Evolutionary conservation across 345 rosid species (phyloP), one percentile per base, ranked within the genome.

Genomic region (Hibiscus trionum): DNA sequence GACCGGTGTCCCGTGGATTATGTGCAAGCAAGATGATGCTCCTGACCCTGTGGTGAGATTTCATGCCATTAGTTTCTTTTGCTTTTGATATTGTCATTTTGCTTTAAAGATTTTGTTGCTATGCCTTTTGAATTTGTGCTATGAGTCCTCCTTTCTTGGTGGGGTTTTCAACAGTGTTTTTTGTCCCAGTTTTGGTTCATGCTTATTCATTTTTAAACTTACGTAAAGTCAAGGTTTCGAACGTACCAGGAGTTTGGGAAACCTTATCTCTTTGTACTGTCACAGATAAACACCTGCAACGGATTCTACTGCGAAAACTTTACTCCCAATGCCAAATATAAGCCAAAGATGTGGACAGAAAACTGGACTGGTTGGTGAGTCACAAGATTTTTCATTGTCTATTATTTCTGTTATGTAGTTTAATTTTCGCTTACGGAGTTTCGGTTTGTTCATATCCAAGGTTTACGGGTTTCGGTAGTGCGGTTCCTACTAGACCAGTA

Each of bases 1-100:
- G 10, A 92, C 97, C 1, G 97, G 97, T 21, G 99, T 95, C 73
- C 99, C 99, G 59, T 95, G 99, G 99, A 76, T 95, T 80, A 95
- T 95, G 99, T 95, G 99, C 90, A 95, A 95, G 83, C 99, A 95
- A 90, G 97, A 92, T 3, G 93, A 95, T 80, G 99, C 93, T 75
- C 97, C 99, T 52, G 88, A 77, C 68, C 93, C 97, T 66, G 77
- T 94, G 69, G 98, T 91, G 84, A 75, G 82, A 78, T 64, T 57
- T 74, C 61, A 49, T 57, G 59, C 64, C 65, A 39, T 39, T 39
- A 39, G 44, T 39, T 39, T 39, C 44, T 39, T 39, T 39, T 39
- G 44, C 10, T 39, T 39, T 39, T 39, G 44, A 1, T 7, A 39
- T 39, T 39, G 44, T 39, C 44, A 1, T 73, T 16, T 56, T 37